Evolutionary conservation across 2,329 filamentous ascomycete genomes (phyloP), one percentile per base, ranked within the genome.

Genomic region (Calonectria pseudoturangicola): DNA sequence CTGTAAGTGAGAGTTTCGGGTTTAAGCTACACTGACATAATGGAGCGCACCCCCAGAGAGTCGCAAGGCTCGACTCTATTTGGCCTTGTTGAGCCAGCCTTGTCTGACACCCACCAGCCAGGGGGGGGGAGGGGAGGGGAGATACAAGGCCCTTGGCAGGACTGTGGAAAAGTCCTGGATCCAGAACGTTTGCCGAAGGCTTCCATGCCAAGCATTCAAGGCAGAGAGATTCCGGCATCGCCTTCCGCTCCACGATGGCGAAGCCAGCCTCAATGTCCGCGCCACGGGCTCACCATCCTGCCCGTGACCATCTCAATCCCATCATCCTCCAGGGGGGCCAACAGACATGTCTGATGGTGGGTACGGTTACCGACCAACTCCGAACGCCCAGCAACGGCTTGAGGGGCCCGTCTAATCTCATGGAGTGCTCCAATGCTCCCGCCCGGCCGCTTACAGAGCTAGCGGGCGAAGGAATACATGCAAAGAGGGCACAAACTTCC

Each of bases 11-110:
- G 25, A 62, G 41, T 47, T 63, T 63, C 25, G 58, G 39, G 45
- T 63, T 39, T 58, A n/a, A 45, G 58, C 58, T 47, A 58, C 54
- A 27, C 54, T 58, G 54, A 41, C 54, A 60, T 60, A 60, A 60
- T 60, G 6, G 54, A 21, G 21, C 21, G 39, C 54, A 41, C 54
- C 36, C 36, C 33, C 36, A 6, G 16, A 18, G 15, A 27, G 21
- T 39, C 36, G 54, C 33, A 36, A 25, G 21, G 54, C 54, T 39
- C 33, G 21, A 60, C 54, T 18, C 33, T 60, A 41, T 60, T 41
- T 60, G 54, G 36, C 54, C 54, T 27, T 60, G 54, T 41, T 41
- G 54, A 27, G 6, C 54, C 54, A 60, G 54, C 54, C 54, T 60
- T 60, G 54, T 41, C 54, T 36, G 33, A 21, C 33, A 39, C 33